Base-by-base conservation (phyloP, 2,329 filamentous ascomycete species). In the Penicillium sumatraense region DNA sequence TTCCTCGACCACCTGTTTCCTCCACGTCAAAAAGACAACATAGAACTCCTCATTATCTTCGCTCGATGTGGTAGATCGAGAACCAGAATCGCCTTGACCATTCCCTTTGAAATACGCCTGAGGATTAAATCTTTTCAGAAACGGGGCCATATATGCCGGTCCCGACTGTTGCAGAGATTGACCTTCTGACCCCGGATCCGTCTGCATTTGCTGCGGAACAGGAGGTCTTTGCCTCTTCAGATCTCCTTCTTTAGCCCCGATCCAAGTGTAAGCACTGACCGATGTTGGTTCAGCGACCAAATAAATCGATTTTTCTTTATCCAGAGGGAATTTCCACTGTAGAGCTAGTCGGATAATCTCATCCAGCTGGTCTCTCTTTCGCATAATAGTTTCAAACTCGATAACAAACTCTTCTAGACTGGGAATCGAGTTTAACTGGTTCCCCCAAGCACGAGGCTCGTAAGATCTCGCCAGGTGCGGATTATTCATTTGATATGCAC, bases 321-420 rank as follows among this genome's bases (percentile, higher is more conserved):
- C 16, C 29, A 54, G 35, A 3, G 52, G 57, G 13, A 59, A 59
- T 10, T 54, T 64, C 68, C 68, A 71, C 2, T 51, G 23, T 10
- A 58, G 51, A 16, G 65, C 68, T 56, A 42, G 56, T 24, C 62
- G 56, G 5, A 64, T 38, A 14, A 68, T 64, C 2, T 44, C 55
- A 31, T 71, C 60, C 13, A 72, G 48, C 42, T 70, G 60, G 27
- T 41, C 50, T 49, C 54, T 64, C 50, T 68, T 68, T 20, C 41
- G 33, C 56, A 56, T 57, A 5, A 64, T 44, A 1, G 62, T 69
- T 57, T 71, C 68, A 23, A 71, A 66, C 36, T 72, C 68, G 18
- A 70, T 59, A 20, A 65, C 62, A 5, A 71, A 42, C 16, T 57
- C 59, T 29, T 62, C 51, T 4, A 64, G 51, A 42, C 59, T 57